Percentiles rank a stretch among this genome's conserved stretches.
These are phyloP conservation scores for Physcomitrellopsis africana DNA, from an alignment of 225 moss, liverwort and hornwort genomes.

Conservation along the genomic window DNA sequence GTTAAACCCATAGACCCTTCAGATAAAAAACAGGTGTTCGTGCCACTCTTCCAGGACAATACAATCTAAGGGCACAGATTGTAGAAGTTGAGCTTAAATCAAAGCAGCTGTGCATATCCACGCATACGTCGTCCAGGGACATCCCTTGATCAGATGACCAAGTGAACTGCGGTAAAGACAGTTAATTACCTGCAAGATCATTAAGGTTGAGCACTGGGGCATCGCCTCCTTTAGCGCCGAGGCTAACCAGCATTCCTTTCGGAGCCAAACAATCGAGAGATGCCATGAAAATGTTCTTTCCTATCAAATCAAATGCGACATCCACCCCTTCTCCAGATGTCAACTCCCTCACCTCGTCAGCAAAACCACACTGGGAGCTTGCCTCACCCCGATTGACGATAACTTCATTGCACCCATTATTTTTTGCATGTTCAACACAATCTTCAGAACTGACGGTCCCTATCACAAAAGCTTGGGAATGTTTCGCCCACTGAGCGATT, in stretches of 20 bases:
- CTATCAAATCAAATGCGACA: constrained; percentile 37
- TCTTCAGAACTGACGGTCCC: constrained; percentile 38
- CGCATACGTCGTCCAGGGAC: not conserved
- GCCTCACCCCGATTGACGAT: constrained; percentile 13
- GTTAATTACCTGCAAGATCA: constrained; percentile 34
- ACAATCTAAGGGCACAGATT: too few species aligned
- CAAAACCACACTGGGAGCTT: constrained; percentile 25
- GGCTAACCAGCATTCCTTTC: constrained; percentile 43
- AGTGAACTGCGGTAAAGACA: not conserved
- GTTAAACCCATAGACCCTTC: too few species aligned
- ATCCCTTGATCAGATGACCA: constrained; percentile 4
- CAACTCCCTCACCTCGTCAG: constrained; percentile 39
- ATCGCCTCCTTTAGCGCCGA: constrained; percentile 19
- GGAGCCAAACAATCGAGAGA: constrained; percentile 39
- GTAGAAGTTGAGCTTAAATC: not conserved
- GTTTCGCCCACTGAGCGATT: constrained; percentile 41
- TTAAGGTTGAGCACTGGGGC: constrained; percentile 23
- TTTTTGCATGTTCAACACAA: constrained; percentile 31
- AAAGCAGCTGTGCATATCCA: not conserved
- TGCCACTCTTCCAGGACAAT: too few species aligned
- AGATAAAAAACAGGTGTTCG: too few species aligned
- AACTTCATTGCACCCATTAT: constrained; percentile 36
- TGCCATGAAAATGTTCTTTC: constrained; percentile 28
- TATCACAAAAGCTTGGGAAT: constrained; percentile 38
- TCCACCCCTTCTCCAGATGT: constrained; percentile 46